Conservation (phyloP, 169 alveolate species). For the Eimeria necatrix region DNA sequence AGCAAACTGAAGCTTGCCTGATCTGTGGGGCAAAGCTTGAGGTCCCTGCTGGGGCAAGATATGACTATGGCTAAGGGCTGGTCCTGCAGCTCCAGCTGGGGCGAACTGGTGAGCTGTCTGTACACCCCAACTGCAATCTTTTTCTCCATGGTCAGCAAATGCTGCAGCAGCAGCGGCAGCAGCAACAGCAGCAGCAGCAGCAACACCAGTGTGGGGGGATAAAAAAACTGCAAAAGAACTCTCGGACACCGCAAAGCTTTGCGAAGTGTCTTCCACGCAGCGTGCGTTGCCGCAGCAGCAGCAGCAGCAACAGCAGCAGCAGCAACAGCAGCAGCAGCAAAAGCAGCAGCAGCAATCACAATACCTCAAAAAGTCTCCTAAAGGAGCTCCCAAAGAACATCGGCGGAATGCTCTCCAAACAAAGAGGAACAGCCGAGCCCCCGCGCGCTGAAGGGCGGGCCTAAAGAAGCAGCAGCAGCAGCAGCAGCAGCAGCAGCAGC, state of each 20-base stretch:
- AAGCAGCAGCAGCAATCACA: background rate
- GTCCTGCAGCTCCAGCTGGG: conserved; percentile 39
- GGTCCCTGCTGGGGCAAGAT: conserved; percentile 45
- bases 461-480: conserved; percentile 47
- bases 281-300: background rate
- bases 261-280: background rate
- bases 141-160: conserved; percentile 62
- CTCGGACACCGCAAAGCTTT: background rate
- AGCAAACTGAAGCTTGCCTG: conserved; percentile 39
- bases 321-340: background rate
- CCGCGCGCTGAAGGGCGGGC: conserved; percentile 36
- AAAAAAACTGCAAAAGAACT: background rate
- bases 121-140: conserved; percentile 72
- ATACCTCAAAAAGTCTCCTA: conserved; percentile 34
- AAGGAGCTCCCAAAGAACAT: conserved; percentile 73
- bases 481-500: conserved; percentile 38
- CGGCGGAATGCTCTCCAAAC: conserved; percentile 66
- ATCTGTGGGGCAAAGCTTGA: conserved; percentile 54
- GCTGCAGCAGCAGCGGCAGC: conserved; percentile 69
- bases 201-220: background rate
- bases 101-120: conserved; percentile 50
- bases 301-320: conserved; percentile 37
- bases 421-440: conserved; percentile 44
- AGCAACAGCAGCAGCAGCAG: conserved; percentile 29
- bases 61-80: conserved; percentile 37